Evolutionary conservation across 371 early-diverging fungal species (phyloP).

Genomic region (Actinomucor elegans): DNA sequence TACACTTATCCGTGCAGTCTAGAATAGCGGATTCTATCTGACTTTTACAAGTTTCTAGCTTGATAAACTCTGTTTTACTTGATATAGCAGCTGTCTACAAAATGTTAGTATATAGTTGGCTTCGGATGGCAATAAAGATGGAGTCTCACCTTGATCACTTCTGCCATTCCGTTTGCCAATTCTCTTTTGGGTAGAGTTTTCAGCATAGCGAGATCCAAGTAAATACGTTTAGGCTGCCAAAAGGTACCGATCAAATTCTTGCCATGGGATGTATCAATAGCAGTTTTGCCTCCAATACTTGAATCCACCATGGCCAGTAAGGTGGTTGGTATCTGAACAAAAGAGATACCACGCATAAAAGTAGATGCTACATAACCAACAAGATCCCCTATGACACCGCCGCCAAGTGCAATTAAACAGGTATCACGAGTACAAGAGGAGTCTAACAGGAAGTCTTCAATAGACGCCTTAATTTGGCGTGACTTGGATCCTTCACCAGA

Average conservation of each 20-base stretch:
- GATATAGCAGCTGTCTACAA: conserved; percentile 89
- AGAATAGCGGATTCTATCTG: conserved; percentile 62
- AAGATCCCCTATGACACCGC: conserved; percentile 95
- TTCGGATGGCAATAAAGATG: too few relatives aligned
- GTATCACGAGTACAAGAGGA: conserved; percentile 88
- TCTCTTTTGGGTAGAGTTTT: conserved; percentile 85
- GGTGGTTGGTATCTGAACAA: conserved; percentile 92
- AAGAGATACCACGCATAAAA: conserved; percentile 92
- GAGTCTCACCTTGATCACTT: conserved; percentile 88
- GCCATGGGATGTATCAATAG: conserved; percentile 87
- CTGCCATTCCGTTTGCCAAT: conserved; percentile 94
- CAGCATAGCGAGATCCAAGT: conserved; percentile 80
- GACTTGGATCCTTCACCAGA: conserved; percentile 89
- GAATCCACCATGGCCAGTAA: conserved; percentile 97
- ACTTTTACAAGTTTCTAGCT: conserved; percentile 75
- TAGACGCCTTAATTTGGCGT: conserved; percentile 70
- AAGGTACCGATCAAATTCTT: conserved; percentile 96
- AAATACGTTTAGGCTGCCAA: conserved; percentile 91
- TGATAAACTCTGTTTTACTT: conserved; percentile 75
- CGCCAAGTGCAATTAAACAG: conserved; percentile 88
- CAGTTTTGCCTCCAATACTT: conserved; percentile 95
- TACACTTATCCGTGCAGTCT: conserved; percentile 9
- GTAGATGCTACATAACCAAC: conserved; percentile 93
- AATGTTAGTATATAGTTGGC: too few relatives aligned
- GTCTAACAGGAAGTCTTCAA: conserved; percentile 87